Percentiles rank a stretch among this genome's conserved stretches.
These are phyloP conservation scores for Pestalotiopsis sp. DNA, from an alignment of 2,329 filamentous ascomycete genomes.

Conservation along the genomic window DNA sequence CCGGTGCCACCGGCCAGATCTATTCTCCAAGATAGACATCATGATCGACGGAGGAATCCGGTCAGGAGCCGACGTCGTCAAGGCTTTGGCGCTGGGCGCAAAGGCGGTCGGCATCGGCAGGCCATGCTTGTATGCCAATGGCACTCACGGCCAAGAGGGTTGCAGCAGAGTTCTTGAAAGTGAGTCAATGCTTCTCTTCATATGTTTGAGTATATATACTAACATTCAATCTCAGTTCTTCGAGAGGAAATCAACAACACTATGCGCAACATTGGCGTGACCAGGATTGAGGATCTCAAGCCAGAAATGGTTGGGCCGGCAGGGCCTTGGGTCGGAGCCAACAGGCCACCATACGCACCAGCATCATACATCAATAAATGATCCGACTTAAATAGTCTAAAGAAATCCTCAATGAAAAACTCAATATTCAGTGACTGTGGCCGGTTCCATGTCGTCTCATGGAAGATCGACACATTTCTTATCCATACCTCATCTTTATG, in stretches of 20 bases:
- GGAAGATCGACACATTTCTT: not conserved
- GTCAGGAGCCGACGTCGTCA: slow-evolving; percentile 7
- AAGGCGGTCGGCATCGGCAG: slow-evolving; percentile 7
- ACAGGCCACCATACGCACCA: not conserved
- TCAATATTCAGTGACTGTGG: too few species aligned
- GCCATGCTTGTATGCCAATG: slow-evolving; percentile 4
- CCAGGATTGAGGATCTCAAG: not conserved
- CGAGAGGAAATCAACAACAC: slow-evolving; percentile 3
- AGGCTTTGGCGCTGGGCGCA: slow-evolving; percentile 8
- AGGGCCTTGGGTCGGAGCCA: not conserved
- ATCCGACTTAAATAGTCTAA: not conserved
- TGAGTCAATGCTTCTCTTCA: not conserved
- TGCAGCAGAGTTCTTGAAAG: not conserved
- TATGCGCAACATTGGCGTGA: slow-evolving; percentile 5
- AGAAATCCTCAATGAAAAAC: not conserved
- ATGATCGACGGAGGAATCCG: slow-evolving; percentile 7
- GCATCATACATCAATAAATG: not conserved
- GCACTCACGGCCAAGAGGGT: slow-evolving; percentile 5
- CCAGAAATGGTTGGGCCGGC: slow-evolving; percentile 9
- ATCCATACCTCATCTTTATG: too few species aligned
- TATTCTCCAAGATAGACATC: slow-evolving; percentile 6
- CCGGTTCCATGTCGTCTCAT: too few species aligned
- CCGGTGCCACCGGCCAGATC: not conserved
- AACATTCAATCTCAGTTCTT: not conserved
- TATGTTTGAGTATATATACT: not conserved